These are phyloP conservation scores for Picocystis sp. DNA, from an alignment of 163 green algal genomes.

Conservation along the genomic window DNA sequence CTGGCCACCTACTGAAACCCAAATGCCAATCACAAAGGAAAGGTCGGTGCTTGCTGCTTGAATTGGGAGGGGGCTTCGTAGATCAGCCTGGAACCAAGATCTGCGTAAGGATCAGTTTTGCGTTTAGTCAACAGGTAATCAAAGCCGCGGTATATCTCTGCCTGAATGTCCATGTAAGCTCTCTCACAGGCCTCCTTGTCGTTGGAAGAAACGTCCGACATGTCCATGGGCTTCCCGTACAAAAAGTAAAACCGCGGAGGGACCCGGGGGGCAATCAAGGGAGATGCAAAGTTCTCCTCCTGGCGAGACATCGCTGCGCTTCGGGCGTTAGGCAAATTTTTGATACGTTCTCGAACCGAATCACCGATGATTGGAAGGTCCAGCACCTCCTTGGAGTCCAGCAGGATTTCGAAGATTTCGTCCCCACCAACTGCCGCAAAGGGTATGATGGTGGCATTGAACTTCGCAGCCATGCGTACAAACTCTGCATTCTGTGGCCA, in stretches of 20 bases:
- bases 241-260: conserved; percentile 70
- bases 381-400: conserved; percentile 39
- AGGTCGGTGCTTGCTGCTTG: too few species aligned
- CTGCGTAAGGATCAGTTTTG: conserved; percentile 7
- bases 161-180: conserved; percentile 35
- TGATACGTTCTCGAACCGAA: conserved; percentile 13
- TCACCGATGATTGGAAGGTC: conserved; percentile 43
- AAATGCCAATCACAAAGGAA: too few species aligned
- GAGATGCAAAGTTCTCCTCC: conserved; percentile 46
- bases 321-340: conserved; percentile 7
- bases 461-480: conserved; percentile 26
- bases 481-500: conserved; percentile 50
- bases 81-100: too few species aligned
- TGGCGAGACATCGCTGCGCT: conserved; percentile 7
- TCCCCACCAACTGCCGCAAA: conserved; percentile 71
- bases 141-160: conserved; percentile 48
- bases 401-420: conserved; percentile 42
- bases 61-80: too few species aligned
- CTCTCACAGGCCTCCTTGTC: conserved; percentile 30
- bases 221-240: conserved; percentile 66
- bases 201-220: conserved; percentile 10
- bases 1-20: too few species aligned
- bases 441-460: conserved; percentile 74
- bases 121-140: conserved; percentile 49
- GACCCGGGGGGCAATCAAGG: conserved; percentile 31